A percentile compares a stretch with the other conserved stretches of the same genome.
Conservation (phyloP, 2,329 filamentous ascomycete species). For the Exophiala bonariae region DNA sequence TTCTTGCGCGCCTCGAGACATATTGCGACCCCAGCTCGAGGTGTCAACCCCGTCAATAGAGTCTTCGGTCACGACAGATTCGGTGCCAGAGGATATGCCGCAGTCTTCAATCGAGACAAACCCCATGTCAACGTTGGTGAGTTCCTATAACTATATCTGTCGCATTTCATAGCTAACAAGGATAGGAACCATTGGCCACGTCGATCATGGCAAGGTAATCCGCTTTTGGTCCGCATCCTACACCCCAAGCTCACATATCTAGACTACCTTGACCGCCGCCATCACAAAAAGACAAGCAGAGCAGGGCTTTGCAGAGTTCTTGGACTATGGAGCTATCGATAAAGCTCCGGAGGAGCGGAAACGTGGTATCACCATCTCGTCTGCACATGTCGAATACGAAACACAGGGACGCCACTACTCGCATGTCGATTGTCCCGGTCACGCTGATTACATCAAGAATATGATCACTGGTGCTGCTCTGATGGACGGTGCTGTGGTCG, state of each 20-base stretch:
- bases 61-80: conserved; percentile 47
- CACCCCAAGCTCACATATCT: conserved; percentile 26
- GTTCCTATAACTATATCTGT: conserved; percentile 26
- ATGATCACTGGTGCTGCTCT: conserved; percentile 99
- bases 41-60: conserved; percentile 72
- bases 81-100: conserved; percentile 57
- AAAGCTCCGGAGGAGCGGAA: conserved; percentile 99
- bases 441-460: conserved; percentile 99
- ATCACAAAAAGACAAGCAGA: conserved; percentile 98
- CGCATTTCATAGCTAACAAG: not conserved
- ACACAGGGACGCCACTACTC: conserved; percentile 96
- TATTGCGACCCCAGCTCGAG: conserved; percentile 67
- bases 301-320: conserved; percentile 90
- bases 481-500: conserved; percentile 99
- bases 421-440: conserved; percentile 98
- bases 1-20: conserved; percentile 79
- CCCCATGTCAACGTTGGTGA: conserved; percentile 97
- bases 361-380: conserved; percentile 99
- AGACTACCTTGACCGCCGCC: conserved; percentile 97
- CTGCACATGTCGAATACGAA: conserved; percentile 96
- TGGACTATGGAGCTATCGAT: conserved; percentile 97
- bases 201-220: conserved; percentile 96
- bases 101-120: conserved; percentile 81
- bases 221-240: conserved; percentile 13
- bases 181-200: conserved; percentile 92